A percentile compares a stretch with the other conserved stretches of the same genome.
phyloP scores from a whole-genome alignment of 305 asterid genomes.

The Petunia hybrid region DNA sequence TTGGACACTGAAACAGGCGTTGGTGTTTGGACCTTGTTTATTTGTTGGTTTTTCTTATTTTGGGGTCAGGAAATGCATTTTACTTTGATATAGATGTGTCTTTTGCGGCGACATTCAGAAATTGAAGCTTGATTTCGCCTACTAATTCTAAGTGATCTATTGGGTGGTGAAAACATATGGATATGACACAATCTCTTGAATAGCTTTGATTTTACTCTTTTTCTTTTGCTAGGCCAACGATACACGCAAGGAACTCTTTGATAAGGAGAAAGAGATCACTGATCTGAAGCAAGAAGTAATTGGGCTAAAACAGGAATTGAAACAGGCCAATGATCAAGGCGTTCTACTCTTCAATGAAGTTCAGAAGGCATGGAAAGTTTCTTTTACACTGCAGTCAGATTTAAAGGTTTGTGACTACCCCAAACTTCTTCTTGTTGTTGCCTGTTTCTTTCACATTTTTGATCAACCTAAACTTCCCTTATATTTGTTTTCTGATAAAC shows the following conservation, averaged over 20 bases:
- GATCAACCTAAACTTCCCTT: constrained; percentile 23
- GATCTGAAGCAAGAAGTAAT: constrained; percentile 74
- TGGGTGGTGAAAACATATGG: neutral
- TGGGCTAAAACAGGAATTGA: constrained; percentile 74
- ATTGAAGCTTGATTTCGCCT: constrained; percentile 24
- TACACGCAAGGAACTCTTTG: constrained; percentile 90
- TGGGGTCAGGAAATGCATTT: constrained; percentile 3
- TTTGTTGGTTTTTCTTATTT: neutral
- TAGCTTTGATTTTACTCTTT: constrained; percentile 38
- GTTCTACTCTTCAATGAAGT: constrained; percentile 95
- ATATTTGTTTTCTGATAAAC: neutral
- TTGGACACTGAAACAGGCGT: constrained; percentile 2
- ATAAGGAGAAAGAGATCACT: constrained; percentile 80
- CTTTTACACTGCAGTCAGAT: constrained; percentile 91
- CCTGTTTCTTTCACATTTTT: constrained; percentile 14
- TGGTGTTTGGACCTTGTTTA: constrained; percentile 9
- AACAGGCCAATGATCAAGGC: constrained; percentile 87
- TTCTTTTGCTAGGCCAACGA: constrained; percentile 81
- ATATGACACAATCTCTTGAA: constrained; percentile 11
- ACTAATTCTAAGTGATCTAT: constrained; percentile 29
- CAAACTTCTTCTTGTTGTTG: neutral
- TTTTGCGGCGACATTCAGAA: constrained; percentile 1
- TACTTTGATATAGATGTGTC: constrained; percentile 15
- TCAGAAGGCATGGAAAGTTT: constrained; percentile 98
- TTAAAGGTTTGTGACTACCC: constrained; percentile 69